Percentiles rank a stretch among this genome's conserved stretches.
These are phyloP conservation scores for Syzygium jambos DNA, from an alignment of 345 rosid species.

Conservation along the genomic window DNA sequence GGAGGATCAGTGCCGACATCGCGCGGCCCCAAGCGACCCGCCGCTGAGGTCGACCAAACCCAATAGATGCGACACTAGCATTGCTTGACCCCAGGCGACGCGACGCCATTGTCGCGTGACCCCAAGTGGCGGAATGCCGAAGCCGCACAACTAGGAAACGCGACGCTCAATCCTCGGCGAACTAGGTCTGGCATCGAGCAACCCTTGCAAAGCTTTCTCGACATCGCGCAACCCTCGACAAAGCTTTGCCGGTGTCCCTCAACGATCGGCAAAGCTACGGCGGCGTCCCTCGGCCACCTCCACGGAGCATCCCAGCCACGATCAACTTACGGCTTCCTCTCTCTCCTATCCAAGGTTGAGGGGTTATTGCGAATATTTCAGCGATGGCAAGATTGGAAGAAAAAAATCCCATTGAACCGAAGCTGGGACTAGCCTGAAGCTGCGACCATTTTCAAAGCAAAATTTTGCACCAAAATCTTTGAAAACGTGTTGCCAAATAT, in stretches of 20 bases:
- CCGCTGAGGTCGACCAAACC: neutral
- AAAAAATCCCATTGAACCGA: neutral
- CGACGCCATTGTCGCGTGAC: neutral
- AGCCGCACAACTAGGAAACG: neutral
- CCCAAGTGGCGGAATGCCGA: too few species aligned
- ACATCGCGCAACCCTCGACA: too few species aligned
- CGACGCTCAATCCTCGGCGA: neutral
- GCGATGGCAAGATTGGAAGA: neutral
- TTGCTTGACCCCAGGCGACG: neutral
- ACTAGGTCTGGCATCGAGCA: too few species aligned
- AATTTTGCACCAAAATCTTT: neutral
- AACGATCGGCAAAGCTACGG: accelerated
- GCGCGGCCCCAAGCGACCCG: neutral
- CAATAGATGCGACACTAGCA: accelerated
- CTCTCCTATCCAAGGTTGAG: neutral
- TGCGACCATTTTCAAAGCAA: neutral
- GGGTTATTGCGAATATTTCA: neutral
- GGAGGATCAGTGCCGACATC: neutral
- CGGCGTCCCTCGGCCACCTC: neutral
- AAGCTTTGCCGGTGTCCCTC: too few species aligned
- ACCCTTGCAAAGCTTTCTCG: too few species aligned
- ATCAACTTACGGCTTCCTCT: neutral
- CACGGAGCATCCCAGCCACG: neutral
- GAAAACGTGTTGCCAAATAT: neutral
- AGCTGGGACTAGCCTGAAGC: too few species aligned